These are phyloP conservation scores for Harringtonia aguacate DNA, from an alignment of 2,329 filamentous ascomycete genomes.

Conservation along the genomic window DNA sequence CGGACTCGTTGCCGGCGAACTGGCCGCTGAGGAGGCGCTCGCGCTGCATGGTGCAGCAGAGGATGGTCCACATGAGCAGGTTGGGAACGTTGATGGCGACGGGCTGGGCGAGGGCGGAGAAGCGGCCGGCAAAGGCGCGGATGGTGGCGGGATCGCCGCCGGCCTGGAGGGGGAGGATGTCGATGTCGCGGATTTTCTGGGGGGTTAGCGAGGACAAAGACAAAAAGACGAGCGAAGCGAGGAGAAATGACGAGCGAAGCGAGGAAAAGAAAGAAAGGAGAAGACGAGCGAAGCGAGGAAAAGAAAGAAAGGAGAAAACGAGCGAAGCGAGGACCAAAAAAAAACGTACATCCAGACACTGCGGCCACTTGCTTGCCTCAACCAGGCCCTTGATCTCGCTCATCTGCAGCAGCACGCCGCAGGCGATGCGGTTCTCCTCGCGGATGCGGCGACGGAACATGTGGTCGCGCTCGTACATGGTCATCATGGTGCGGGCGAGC, in stretches of 20 bases:
- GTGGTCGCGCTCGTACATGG: constrained; percentile 49
- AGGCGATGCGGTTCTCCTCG: constrained; percentile 45
- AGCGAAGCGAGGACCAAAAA: too few relatives aligned
- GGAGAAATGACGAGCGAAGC: background rate
- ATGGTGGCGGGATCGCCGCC: constrained; percentile 67
- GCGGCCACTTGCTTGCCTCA: constrained; percentile 43
- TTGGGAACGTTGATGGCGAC: constrained; percentile 86
- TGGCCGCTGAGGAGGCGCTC: constrained; percentile 58
- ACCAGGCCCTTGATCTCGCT: constrained; percentile 49
- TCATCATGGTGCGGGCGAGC: constrained; percentile 50
- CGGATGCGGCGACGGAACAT: constrained; percentile 50
- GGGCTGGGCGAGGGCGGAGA: constrained; percentile 65
- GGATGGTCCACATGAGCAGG: constrained; percentile 86
- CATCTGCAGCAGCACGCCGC: constrained; percentile 47
- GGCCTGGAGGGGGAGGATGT: constrained; percentile 71
- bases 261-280: background rate
- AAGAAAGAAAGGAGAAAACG: background rate
- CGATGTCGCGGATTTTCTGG: constrained; percentile 58
- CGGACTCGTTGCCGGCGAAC: constrained; percentile 64
- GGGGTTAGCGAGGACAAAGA: background rate
- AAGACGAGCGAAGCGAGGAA: too few relatives aligned
- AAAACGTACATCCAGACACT: constrained; percentile 45
- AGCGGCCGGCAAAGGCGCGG: constrained; percentile 69
- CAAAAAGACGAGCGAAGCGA: background rate
- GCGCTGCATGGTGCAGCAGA: constrained; percentile 71